phyloP scores from a whole-genome alignment of 768 basidiomycete species.

The Boletus patriciae region DNA sequence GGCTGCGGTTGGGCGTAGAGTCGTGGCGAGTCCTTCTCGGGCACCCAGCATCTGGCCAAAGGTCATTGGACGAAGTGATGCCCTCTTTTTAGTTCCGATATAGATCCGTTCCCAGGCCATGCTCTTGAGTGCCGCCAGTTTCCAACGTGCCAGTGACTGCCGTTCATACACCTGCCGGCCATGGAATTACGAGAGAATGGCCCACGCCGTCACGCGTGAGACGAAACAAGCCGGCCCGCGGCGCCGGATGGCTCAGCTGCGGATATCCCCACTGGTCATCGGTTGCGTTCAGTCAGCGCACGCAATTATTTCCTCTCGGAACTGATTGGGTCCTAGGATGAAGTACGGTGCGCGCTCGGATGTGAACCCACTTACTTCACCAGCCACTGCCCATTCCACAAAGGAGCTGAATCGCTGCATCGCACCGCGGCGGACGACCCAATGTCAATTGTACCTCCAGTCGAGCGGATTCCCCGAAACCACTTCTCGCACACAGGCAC shows the following conservation, averaged over 20 bases:
- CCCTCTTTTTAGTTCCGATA: background rate
- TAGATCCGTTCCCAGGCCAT: slow-evolving; percentile 16
- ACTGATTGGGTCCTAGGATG: slow-evolving; percentile 8
- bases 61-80: slow-evolving; percentile 17
- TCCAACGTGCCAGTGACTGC: slow-evolving; percentile 4
- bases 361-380: slow-evolving; percentile 7
- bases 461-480: slow-evolving; percentile 1
- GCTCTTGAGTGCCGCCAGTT: slow-evolving; percentile 9
- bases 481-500: background rate
- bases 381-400: background rate
- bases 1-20: slow-evolving; percentile 12
- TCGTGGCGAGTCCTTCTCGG: slow-evolving; percentile 18
- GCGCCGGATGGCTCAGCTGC: background rate
- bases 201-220: background rate
- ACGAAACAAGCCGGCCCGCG: background rate
- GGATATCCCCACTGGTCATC: slow-evolving; percentile 6
- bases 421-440: background rate
- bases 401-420: background rate
- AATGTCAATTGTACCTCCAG: background rate
- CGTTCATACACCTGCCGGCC: too few relatives aligned
- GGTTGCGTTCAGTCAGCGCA: slow-evolving; percentile 6
- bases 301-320: slow-evolving; percentile 13
- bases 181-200: too few relatives aligned
- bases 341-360: background rate
- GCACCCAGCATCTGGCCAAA: background rate